A percentile compares a stretch with the other conserved stretches of the same genome.
These are phyloP conservation scores for Abrus pulchellus DNA, from an alignment of 306 rosid genomes.

Conservation along the genomic window DNA sequence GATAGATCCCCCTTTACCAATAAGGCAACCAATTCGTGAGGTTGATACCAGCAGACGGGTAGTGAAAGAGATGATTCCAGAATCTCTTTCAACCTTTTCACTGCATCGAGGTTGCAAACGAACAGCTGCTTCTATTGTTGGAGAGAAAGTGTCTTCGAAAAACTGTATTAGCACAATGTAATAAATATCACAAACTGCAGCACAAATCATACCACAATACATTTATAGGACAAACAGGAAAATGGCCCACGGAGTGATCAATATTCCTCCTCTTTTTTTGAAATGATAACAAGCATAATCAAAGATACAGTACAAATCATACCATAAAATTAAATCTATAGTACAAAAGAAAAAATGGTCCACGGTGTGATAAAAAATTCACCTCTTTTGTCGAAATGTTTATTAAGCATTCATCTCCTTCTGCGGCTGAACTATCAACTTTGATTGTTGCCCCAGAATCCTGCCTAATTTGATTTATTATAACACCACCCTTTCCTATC, in stretches of 20 bases:
- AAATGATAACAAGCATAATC: constrained; percentile 69
- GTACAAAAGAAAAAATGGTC: constrained; percentile 14
- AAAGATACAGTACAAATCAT: constrained; percentile 36
- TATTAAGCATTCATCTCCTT: constrained; percentile 89
- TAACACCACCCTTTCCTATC: constrained; percentile 95
- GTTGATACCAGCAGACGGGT: constrained; percentile 93
- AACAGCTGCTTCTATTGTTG: constrained; percentile 91
- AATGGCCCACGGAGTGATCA: constrained; percentile 20
- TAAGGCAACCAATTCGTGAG: constrained; percentile 97
- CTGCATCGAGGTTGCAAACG: constrained; percentile 98
- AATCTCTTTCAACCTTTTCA: constrained; percentile 94
- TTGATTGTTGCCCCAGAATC: constrained; percentile 91
- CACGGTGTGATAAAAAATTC: constrained; percentile 28
- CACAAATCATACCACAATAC: constrained; percentile 22
- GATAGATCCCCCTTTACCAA: constrained; percentile 97
- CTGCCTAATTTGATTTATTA: constrained; percentile 96
- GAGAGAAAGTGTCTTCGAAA: constrained; percentile 84
- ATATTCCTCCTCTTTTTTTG: constrained; percentile 81
- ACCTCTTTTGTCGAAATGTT: constrained; percentile 92
- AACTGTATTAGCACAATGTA: constrained; percentile 62
- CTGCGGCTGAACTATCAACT: constrained; percentile 92
- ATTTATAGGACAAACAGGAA: not conserved
- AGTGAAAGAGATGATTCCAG: constrained; percentile 92
- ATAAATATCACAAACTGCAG: constrained; percentile 37
- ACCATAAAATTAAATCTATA: not conserved